Conservation (phyloP, 345 rosid species). For the Heritiera fomes region DNA sequence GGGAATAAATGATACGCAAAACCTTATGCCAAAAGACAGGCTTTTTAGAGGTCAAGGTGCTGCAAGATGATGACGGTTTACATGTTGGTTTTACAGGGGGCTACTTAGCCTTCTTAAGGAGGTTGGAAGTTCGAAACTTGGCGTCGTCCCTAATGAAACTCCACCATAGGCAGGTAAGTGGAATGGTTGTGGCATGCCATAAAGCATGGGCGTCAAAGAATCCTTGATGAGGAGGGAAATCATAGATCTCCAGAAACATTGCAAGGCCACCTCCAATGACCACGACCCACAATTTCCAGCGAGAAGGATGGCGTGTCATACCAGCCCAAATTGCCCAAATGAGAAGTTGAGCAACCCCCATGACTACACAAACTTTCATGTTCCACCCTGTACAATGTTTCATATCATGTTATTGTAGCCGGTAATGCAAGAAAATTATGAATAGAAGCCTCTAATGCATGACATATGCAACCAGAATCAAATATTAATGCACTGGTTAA, state of each 20-base stretch:
- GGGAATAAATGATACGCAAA: background rate
- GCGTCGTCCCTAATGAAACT: slow-evolving; percentile 74
- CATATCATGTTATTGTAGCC: background rate
- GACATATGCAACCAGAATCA: background rate
- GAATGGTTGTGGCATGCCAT: slow-evolving; percentile 67
- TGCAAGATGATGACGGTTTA: background rate
- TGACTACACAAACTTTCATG: slow-evolving; percentile 61
- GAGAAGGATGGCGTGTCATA: slow-evolving; percentile 55
- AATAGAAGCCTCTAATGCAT: background rate
- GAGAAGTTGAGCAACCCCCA: slow-evolving; percentile 59
- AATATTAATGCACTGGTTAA: background rate
- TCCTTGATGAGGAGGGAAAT: slow-evolving; percentile 69
- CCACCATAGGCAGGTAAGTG: slow-evolving; percentile 70
- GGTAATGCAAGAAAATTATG: background rate
- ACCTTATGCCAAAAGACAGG: background rate
- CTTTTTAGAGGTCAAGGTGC: background rate
- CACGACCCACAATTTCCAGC: slow-evolving; percentile 66
- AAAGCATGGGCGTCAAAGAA: slow-evolving; percentile 68
- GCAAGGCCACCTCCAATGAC: slow-evolving; percentile 60
- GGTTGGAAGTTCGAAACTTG: slow-evolving; percentile 43
- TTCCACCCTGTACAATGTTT: slow-evolving; percentile 55
- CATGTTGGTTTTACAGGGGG: background rate
- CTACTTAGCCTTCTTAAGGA: slow-evolving; percentile 46
- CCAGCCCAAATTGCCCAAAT: slow-evolving; percentile 73
- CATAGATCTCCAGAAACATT: slow-evolving; percentile 70